Conservation (phyloP, 164 flowering plant species). For the Vitis riparia region DNA sequence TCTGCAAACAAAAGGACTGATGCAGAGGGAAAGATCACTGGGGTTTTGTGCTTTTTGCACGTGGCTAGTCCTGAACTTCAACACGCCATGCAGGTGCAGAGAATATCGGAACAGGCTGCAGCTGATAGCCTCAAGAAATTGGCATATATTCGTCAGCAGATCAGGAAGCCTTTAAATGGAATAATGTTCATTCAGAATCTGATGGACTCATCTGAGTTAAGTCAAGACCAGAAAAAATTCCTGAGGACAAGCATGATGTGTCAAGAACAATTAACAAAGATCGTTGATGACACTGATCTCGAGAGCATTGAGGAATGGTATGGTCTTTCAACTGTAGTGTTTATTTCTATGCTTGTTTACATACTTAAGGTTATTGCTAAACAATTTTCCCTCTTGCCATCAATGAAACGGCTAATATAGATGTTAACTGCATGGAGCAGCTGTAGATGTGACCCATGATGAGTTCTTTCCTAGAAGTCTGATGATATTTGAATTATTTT, state of each 20-base stretch:
- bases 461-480: too few species aligned
- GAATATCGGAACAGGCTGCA: slow-evolving; percentile 66
- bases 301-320: slow-evolving; percentile 77
- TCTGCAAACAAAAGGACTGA: slow-evolving; percentile 53
- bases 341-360: too few species aligned
- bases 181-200: slow-evolving; percentile 43
- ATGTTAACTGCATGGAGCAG: too few species aligned
- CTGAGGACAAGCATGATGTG: slow-evolving; percentile 48
- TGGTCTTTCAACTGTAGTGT: slow-evolving; percentile 2
- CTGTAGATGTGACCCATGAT: too few species aligned
- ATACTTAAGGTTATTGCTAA: too few species aligned
- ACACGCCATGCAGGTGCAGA: slow-evolving; percentile 62
- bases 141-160: slow-evolving; percentile 58
- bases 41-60: slow-evolving; percentile 70
- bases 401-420: too few species aligned
- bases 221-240: slow-evolving; percentile 51
- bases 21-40: slow-evolving; percentile 56
- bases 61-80: slow-evolving; percentile 81
- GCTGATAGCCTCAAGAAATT: slow-evolving; percentile 48
- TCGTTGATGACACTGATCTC: slow-evolving; percentile 59
- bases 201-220: slow-evolving; percentile 53
- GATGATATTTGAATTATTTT: too few species aligned
- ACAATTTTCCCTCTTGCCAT: too few species aligned
- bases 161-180: slow-evolving; percentile 59
- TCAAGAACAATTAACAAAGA: slow-evolving; percentile 56